Base-by-base conservation (phyloP, 1,139 yeast species). In the Blastobotrys serpentis region DNA sequence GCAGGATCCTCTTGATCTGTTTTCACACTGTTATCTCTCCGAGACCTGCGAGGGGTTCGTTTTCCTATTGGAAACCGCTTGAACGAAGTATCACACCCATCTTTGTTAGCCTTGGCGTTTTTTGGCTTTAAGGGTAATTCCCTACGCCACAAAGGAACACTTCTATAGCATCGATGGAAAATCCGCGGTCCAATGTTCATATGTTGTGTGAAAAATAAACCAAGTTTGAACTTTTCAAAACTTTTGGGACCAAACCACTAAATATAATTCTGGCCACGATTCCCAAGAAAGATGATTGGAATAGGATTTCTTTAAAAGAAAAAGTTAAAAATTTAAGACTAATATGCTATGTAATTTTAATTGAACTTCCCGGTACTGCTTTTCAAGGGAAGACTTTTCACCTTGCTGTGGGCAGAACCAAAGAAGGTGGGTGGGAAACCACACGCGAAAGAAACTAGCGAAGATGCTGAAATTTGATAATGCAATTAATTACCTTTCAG, bases 111-210 rank as follows among this genome's bases (percentile, higher is more conserved):
- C 17, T 36, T 18, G 5, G 13, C 40, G 10, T 7, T 23, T 10
- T 10, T 7, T n/a, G 18, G 14, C 14, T 19, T 17, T 6, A 8
- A 36, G 13, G 23, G 23, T 14, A 36, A n/a, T 11, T 36, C 40
- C 14, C 22, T 36, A 18, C 40, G 40, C 40, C 40, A 36, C 16
- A 36, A 36, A 7, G 40, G 40, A 19, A 36, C 40, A 19, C 16
- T 36, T 19, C 40, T 18, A 36, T 36, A 36, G 16, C 40, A 17
- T 3, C 40, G 22, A 17, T 14, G 19, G 22, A 36, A 19, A 18
- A 36, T 13, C 14, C 40, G 40, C 19, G 23, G 16, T 7, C 40
- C 25, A 14, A 8, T 4, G 4, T 18, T 18, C 40, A 36, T 17
- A 17, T 29, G 32, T 29, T n/a, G n/a, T n/a, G n/a, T n/a, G n/a